Evolutionary conservation across 805 yeast genomes (phyloP).

Genomic region (Candida ascalaphidarum): DNA sequence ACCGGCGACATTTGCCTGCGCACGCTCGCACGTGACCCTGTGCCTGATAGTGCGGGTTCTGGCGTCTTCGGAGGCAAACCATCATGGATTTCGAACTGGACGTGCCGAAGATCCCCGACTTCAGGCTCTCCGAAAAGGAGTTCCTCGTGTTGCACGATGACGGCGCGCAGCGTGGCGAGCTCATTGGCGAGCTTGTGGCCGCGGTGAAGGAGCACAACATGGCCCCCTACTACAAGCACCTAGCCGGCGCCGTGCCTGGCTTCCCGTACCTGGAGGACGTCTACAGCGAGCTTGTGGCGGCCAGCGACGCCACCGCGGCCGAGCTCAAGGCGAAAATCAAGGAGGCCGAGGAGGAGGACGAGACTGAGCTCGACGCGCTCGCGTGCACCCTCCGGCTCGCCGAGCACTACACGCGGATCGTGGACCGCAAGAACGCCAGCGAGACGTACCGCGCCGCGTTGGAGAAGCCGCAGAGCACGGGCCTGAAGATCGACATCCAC

Average conservation of each 20-base stretch:
- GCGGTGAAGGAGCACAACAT: slow-evolving; percentile 53
- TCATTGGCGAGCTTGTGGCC: slow-evolving; percentile 36
- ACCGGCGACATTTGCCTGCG: too few species aligned
- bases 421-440: slow-evolving; percentile 69
- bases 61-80: too few species aligned
- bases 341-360: slow-evolving; percentile 58
- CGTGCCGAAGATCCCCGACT: slow-evolving; percentile 66
- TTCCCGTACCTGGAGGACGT: slow-evolving; percentile 54
- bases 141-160: slow-evolving; percentile 41
- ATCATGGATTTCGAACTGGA: slow-evolving; percentile 32
- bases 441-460: slow-evolving; percentile 62
- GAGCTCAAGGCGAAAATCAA: slow-evolving; percentile 46
- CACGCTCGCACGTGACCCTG: too few species aligned
- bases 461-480: slow-evolving; percentile 76
- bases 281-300: slow-evolving; percentile 40
- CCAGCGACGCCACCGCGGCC: slow-evolving; percentile 48
- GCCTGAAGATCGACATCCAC: slow-evolving; percentile 80
- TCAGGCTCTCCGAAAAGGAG: slow-evolving; percentile 71
- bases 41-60: too few species aligned
- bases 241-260: slow-evolving; percentile 28
- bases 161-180: slow-evolving; percentile 31
- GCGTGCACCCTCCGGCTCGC: slow-evolving; percentile 75
- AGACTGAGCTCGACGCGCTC: slow-evolving; percentile 78
- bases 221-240: slow-evolving; percentile 76
- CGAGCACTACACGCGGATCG: slow-evolving; percentile 78